A percentile compares a stretch with the other conserved stretches of the same genome.
These are phyloP conservation scores for Cucurbita argyrosperma DNA, from an alignment of 306 rosid genomes.

Conservation along the genomic window DNA sequence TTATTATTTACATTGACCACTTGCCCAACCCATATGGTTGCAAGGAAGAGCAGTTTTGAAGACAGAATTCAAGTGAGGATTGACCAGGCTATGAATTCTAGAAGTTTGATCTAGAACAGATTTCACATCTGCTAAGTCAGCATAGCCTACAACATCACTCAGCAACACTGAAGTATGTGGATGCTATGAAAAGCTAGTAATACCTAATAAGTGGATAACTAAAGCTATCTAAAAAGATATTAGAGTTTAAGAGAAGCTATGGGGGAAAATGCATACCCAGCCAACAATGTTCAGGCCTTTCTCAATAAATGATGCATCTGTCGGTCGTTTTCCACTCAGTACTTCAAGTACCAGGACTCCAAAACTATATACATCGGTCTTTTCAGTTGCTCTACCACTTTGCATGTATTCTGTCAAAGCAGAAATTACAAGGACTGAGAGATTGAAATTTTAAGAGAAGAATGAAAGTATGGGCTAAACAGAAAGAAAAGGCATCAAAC, in stretches of 20 bases:
- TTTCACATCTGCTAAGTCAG: no score
- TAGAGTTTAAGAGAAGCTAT: not conserved
- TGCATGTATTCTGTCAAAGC: conserved; percentile 83
- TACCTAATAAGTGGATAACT: not conserved
- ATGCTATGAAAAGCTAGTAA: not conserved
- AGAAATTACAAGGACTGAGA: not conserved
- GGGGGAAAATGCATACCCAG: conserved; percentile 49
- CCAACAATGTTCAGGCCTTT: conserved; percentile 97
- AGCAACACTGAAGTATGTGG: not conserved
- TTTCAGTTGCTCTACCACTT: conserved; percentile 99
- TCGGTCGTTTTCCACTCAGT: conserved; percentile 87
- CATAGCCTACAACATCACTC: no score
- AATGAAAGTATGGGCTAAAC: not conserved
- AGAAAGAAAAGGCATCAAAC: not conserved
- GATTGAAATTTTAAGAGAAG: not conserved
- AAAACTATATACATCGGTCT: conserved; percentile 86
- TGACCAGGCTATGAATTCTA: no score
- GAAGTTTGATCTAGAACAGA: no score
- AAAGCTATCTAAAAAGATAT: not conserved
- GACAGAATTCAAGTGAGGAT: no score
- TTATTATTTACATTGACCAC: no score
- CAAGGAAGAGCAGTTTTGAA: no score
- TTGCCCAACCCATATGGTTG: no score
- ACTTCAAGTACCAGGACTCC: conserved; percentile 92
- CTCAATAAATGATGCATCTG: conserved; percentile 88